Percentiles rank a stretch among this genome's conserved stretches.
phyloP scores from a whole-genome alignment of 164 flowering plant species.

The Annona cherimola region DNA sequence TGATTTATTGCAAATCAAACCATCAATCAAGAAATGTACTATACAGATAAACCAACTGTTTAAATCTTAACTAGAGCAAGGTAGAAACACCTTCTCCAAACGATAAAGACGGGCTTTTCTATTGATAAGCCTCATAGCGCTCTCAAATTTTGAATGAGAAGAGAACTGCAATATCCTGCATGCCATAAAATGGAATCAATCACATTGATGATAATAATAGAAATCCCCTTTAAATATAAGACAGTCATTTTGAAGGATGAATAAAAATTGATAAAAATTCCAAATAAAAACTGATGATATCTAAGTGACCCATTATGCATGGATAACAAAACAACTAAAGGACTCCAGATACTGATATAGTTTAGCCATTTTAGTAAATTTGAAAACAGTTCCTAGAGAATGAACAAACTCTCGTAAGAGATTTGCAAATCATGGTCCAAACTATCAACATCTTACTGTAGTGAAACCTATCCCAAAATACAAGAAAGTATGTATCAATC shows the following conservation, averaged over 20 bases:
- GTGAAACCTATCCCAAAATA: no score
- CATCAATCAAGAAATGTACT: conserved; percentile 4
- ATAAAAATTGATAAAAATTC: no score
- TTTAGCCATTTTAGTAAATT: no score
- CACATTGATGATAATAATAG: neutral
- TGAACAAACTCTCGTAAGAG: no score
- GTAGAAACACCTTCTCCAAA: conserved; percentile 48
- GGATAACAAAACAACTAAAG: no score
- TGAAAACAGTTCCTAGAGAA: no score
- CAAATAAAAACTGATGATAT: no score
- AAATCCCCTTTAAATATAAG: neutral
- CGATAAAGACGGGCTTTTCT: conserved; percentile 36
- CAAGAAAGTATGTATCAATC: no score
- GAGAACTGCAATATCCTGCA: conserved; percentile 46
- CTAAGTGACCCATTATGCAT: no score
- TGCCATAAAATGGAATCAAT: conserved; percentile 10
- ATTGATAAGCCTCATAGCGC: conserved; percentile 20
- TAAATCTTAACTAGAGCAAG: neutral
- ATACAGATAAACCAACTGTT: neutral
- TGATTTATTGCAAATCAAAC: conserved; percentile 16
- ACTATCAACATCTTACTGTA: no score
- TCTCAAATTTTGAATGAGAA: conserved; percentile 21
- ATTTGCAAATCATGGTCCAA: no score
- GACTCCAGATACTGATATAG: no score
- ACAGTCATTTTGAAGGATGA: neutral